phyloP scores from a whole-genome alignment of 805 yeast species.

The Kuraishia ogatae region DNA sequence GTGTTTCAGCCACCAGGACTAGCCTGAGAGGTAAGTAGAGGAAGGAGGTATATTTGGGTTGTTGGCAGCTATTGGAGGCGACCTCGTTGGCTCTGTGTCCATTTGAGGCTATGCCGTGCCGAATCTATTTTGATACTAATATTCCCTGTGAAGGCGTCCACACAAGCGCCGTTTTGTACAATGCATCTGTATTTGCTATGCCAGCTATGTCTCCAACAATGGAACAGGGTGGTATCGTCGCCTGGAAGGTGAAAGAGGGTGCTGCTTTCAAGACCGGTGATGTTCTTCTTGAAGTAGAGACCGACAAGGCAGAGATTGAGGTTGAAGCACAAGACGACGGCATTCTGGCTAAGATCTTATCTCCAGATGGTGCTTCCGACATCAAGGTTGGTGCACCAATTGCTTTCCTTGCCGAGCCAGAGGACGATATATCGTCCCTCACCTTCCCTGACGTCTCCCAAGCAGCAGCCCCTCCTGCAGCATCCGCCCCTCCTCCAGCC shows the following conservation, averaged over 20 bases:
- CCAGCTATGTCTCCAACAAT: slow-evolving; percentile 99
- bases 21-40: background rate
- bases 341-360: slow-evolving; percentile 63
- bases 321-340: slow-evolving; percentile 94
- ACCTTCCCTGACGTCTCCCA: slow-evolving; percentile 43
- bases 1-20: background rate
- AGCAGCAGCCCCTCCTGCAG: slow-evolving; percentile 14
- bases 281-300: slow-evolving; percentile 71
- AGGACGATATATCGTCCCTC: slow-evolving; percentile 65
- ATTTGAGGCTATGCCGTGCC: no score
- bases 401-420: slow-evolving; percentile 83
- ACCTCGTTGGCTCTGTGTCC: slow-evolving; percentile 3
- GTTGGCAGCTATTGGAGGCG: slow-evolving; percentile 5
- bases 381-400: slow-evolving; percentile 84
- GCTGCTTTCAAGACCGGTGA: slow-evolving; percentile 78
- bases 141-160: slow-evolving; percentile 19
- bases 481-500: slow-evolving; percentile 14
- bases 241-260: slow-evolving; percentile 80
- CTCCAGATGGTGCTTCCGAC: slow-evolving; percentile 68
- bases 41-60: background rate
- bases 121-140: background rate
- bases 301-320: slow-evolving; percentile 77
- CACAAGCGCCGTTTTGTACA: slow-evolving; percentile 15
- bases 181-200: slow-evolving; percentile 61
- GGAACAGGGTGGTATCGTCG: slow-evolving; percentile 89